Base-by-base conservation (phyloP, 1,284 basidiomycete species). In the Puccinia polysora region DNA sequence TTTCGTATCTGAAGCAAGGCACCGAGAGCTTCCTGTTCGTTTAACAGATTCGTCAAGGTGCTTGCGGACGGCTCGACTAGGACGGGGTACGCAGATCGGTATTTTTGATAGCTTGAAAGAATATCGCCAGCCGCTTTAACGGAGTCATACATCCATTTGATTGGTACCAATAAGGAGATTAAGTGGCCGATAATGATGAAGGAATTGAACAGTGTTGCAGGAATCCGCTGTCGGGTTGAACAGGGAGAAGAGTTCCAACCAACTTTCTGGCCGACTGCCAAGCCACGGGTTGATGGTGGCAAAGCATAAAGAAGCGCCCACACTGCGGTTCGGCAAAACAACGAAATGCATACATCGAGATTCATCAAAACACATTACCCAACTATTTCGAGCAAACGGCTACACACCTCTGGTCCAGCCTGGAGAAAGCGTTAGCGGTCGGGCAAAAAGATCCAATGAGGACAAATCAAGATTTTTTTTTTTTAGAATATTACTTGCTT, bases 361-460 rank as follows among this genome's bases (percentile, higher is more conserved):
- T 30, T 47, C 40, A 63, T 28, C 36, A 38, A 1, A 25, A 1
- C 20, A 10, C 18, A 34, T 14, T 38, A 6, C 43, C 1, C 30
- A 23, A 30, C 30, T 20, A n/a, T 43, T 15, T 7, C 15, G 25
- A 43, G 6, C 32, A 30, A 63, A 4, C n/a, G 23, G 1, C n/a
- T 20, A 45, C 60, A n/a, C n/a, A 63, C 60, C 45, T 63, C 47
- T 63, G 12, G 43, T 25, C 60, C 40, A 63, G 18, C 43, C 60
- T 63, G 38, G 5, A 32, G 12, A 63, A 45, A 45, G 15, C 45
- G 23, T 20, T 23, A 2, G 28, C 4, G 6, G 28, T 12, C 28
- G 43, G 36, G 3, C 56, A 40, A 20, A 50, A 59, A 34, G n/a
- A n/a, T n/a, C n/a, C n/a, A n/a, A n/a, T n/a, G n/a, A n/a, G n/a